Conservation (phyloP, 257 asterid genomes). For the Jasminum sambac region DNA sequence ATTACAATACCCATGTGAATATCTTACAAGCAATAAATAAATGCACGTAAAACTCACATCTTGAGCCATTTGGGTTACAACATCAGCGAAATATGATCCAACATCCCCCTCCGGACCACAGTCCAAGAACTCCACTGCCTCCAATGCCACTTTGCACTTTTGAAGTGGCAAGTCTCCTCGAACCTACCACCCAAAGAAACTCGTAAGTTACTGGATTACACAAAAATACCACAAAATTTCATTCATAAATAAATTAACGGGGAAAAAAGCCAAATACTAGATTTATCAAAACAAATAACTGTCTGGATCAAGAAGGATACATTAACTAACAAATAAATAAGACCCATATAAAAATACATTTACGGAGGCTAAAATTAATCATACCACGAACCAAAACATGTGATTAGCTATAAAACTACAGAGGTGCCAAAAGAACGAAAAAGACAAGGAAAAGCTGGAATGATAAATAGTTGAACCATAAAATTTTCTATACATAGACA, state of each 20-base stretch:
- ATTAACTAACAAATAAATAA: background rate
- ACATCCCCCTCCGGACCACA: constrained; percentile 68
- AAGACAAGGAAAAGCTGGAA: background rate
- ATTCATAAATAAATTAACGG: background rate
- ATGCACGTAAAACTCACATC: constrained; percentile 57
- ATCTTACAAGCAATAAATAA: constrained; percentile 17
- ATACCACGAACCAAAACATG: constrained; percentile 4
- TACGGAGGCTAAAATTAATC: background rate
- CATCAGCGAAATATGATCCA: constrained; percentile 94
- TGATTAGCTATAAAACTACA: background rate
- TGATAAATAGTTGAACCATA: background rate
- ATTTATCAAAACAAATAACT: background rate
- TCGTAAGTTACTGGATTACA: constrained; percentile 4
- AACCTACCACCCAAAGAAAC: constrained; percentile 45
- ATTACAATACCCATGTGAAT: background rate
- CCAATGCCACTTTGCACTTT: constrained; percentile 84
- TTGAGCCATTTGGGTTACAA: constrained; percentile 91
- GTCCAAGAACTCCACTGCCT: constrained; percentile 82
- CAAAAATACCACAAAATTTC: constrained; percentile 12
- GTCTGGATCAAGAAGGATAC: background rate
- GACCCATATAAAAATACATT: background rate
- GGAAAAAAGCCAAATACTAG: background rate
- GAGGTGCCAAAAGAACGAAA: constrained; percentile 1
- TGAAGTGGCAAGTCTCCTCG: constrained; percentile 90
- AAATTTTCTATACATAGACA: background rate